Evolutionary conservation across 1,139 yeast species (phyloP), one percentile per base, ranked within the genome.

Genomic region (Protomyces inouyei): DNA sequence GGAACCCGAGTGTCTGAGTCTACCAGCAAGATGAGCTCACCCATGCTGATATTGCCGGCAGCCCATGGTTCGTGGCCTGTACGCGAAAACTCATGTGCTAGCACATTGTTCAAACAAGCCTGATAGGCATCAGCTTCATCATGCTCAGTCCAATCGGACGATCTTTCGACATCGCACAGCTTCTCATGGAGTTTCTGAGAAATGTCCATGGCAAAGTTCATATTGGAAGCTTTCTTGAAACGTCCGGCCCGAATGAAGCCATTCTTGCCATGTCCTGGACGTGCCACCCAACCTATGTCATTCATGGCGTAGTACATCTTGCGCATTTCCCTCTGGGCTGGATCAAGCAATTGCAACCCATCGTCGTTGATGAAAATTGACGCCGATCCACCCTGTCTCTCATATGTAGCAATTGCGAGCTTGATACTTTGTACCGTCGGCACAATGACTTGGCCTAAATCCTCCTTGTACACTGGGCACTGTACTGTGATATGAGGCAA

Each of bases 1-100:
- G 69, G 68, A 14, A 66, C 66, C 6, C 69, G 64, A 5, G 69
- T 67, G 36, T 67, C 69, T 3, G 68, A 66, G 35, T 67, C 68
- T 37, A 67, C 59, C n/a, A 66, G 57, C 51, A 67, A 37, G 45
- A 67, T 67, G 23, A 67, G 23, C n/a, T 67, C 68, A 12, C 68
- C 69, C 38, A 67, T 45, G 10, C 68, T 59, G 40, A 66, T 66
- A 53, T 65, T 57, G 10, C 69, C 68, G 3, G 56, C 68, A 1
- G 67, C 68, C 68, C 65, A 56, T 37, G 67, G 61, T 16, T 56
- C 61, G 32, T 65, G 65, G 14, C 63, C 63, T 4, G 63, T 59
- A 5, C 52, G 28, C 16, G 40, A 43, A 28, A 23, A 43, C n/a
- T 55, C 52, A 6, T 35, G 37, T 3, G 28, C 37, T 9, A 61